These are phyloP conservation scores for Clavariopsis aquatica DNA, from an alignment of 495 filamentous ascomycete genomes.

Conservation along the genomic window DNA sequence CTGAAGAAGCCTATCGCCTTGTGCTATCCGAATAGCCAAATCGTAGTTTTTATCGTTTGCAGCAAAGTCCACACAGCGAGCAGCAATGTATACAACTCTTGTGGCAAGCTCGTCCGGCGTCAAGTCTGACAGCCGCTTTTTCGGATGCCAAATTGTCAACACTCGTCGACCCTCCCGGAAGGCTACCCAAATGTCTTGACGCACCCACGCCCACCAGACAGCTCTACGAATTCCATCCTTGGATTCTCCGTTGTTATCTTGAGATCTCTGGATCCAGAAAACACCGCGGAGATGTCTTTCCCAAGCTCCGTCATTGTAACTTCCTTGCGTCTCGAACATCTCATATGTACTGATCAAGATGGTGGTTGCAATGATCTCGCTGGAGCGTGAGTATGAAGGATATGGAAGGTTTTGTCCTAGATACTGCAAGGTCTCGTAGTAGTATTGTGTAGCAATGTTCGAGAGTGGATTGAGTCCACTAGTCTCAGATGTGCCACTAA, in stretches of 20 bases:
- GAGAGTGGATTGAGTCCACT: background rate
- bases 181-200: constrained; percentile 44
- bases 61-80: constrained; percentile 26
- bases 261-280: constrained; percentile 48
- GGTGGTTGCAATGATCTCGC: constrained; percentile 44
- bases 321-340: constrained; percentile 29
- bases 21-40: constrained; percentile 17
- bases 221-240: constrained; percentile 42
- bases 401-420: constrained; percentile 42
- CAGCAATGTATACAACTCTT: constrained; percentile 20
- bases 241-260: constrained; percentile 45
- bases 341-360: constrained; percentile 46
- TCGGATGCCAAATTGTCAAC: constrained; percentile 39
- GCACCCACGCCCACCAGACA: constrained; percentile 49
- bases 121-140: constrained; percentile 21
- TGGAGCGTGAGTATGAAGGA: constrained; percentile 42
- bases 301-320: constrained; percentile 38
- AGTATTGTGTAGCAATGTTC: constrained; percentile 40
- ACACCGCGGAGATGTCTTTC: constrained; percentile 44
- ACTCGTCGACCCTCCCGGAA: constrained; percentile 38
- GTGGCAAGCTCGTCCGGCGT: constrained; percentile 22
- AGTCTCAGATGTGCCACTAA: background rate
- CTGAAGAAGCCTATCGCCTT: constrained; percentile 20
- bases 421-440: constrained; percentile 48
- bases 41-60: constrained; percentile 27